Evolutionary conservation across 2,329 filamentous ascomycete species (phyloP), one percentile per base, ranked within the genome.

Genomic region (Coleophoma eucalyptorum): DNA sequence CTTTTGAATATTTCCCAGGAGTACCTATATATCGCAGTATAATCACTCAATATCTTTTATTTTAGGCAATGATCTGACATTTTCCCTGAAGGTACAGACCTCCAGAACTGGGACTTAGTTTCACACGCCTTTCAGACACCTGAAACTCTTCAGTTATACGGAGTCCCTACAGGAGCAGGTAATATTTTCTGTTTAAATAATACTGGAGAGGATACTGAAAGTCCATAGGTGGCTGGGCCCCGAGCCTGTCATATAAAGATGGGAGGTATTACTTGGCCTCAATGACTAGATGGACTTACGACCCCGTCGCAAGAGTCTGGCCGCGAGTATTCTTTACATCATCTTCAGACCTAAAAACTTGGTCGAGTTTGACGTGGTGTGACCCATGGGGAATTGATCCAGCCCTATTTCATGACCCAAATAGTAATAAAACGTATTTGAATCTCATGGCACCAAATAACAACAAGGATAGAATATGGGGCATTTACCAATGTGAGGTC

Each of bases 1-100:
- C 75, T 0, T 81, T 81, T 52, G 77, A 81, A 59, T 79, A 72
- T 63, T 79, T 73, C 50, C 77, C 77, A 0, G 76, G 75, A 0
- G 70, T 74, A 2, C 76, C 75, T 4, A 75, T 81, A 42, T 77
- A 80, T 53, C n/a, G n/a, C n/a, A n/a, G n/a, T n/a, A n/a, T n/a
- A n/a, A n/a, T n/a, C n/a, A n/a, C n/a, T n/a, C n/a, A n/a, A n/a
- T n/a, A n/a, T n/a, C n/a, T n/a, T n/a, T n/a, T n/a, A n/a, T n/a
- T n/a, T n/a, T n/a, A n/a, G n/a, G n/a, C n/a, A n/a, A n/a, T n/a
- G n/a, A n/a, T n/a, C n/a, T n/a, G n/a, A n/a, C n/a, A n/a, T n/a
- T n/a, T n/a, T n/a, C n/a, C n/a, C n/a, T n/a, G 74, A 80, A 50
- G 77, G 74, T 33, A 74, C 62, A 8, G 72, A 75, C 54, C 58